Evolutionary conservation across 495 filamentous ascomycete species (phyloP).

Genomic region (Penicillium robsamsonii): DNA sequence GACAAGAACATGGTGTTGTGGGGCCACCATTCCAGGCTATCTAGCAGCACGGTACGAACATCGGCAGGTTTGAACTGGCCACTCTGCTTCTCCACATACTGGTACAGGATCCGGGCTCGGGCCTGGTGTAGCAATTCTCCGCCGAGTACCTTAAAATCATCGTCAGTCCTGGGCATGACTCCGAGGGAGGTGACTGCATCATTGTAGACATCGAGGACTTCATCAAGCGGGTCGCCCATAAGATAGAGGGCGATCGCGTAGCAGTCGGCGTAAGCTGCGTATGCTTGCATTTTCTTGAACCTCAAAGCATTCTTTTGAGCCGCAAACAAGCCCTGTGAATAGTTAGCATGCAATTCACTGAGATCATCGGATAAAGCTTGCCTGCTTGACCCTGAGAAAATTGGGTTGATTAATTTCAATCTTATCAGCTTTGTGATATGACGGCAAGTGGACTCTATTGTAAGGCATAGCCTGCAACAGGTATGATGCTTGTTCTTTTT

Average conservation of each 20-base stretch:
- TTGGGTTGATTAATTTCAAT: conserved; percentile 36
- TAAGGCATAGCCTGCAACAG: conserved; percentile 46
- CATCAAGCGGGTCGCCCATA: conserved; percentile 29
- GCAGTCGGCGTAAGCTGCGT: conserved; percentile 57
- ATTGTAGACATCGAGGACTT: conserved; percentile 50
- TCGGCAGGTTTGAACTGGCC: conserved; percentile 61
- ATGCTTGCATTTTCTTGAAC: conserved; percentile 38
- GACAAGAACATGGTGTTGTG: conserved; percentile 75
- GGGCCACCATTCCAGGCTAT: conserved; percentile 63
- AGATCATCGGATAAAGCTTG: conserved; percentile 27
- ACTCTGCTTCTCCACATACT: conserved; percentile 54
- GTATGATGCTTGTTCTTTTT: conserved; percentile 46
- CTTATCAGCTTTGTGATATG: conserved; percentile 19
- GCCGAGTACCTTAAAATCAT: conserved; percentile 33
- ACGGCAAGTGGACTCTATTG: conserved; percentile 25
- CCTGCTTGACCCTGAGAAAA: conserved; percentile 53
- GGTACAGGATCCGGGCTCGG: conserved; percentile 63
- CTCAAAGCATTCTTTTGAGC: conserved; percentile 57
- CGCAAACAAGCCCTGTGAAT: conserved; percentile 50
- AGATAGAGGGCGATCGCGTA: conserved; percentile 66
- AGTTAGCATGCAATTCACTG: conserved; percentile 11
- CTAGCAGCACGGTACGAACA: conserved; percentile 57
- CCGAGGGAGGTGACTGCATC: conserved; percentile 43
- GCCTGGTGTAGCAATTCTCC: conserved; percentile 63
- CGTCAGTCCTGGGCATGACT: conserved; percentile 30